phyloP scores from a whole-genome alignment of 1,139 yeast genomes.

The Scheffersomyces insectosa region DNA sequence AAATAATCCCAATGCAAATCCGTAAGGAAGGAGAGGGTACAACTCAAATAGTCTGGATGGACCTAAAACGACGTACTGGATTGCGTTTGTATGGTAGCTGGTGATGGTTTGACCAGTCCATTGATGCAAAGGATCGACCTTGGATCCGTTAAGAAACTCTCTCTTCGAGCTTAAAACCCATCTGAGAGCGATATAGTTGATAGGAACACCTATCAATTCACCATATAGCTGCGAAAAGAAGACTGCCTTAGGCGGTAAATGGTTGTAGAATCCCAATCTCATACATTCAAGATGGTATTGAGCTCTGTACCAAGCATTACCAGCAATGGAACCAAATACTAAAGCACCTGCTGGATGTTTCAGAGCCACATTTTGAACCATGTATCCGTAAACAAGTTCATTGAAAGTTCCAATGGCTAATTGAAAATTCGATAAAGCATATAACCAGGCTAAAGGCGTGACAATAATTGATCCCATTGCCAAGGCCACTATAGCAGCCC shows the following conservation, averaged over 20 bases:
- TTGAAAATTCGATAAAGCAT: slow-evolving; percentile 51
- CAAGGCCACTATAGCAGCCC: slow-evolving; percentile 46
- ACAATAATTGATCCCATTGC: slow-evolving; percentile 43
- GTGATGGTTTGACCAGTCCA: slow-evolving; percentile 51
- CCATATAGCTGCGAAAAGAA: slow-evolving; percentile 50
- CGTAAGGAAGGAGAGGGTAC: slow-evolving; percentile 42
- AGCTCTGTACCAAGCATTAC: slow-evolving; percentile 54
- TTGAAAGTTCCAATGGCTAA: slow-evolving; percentile 52
- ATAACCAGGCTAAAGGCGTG: slow-evolving; percentile 49
- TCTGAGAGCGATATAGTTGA: slow-evolving; percentile 42
- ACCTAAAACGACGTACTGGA: slow-evolving; percentile 51
- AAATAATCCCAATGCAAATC: slow-evolving; percentile 39
- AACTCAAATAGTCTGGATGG: slow-evolving; percentile 41
- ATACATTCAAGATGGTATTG: slow-evolving; percentile 48
- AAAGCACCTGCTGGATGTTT: slow-evolving; percentile 49
- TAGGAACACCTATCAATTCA: slow-evolving; percentile 47
- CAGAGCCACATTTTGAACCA: slow-evolving; percentile 31
- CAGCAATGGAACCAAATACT: slow-evolving; percentile 49
- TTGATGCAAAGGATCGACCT: slow-evolving; percentile 45
- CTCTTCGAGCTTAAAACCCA: slow-evolving; percentile 44
- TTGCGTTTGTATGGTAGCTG: slow-evolving; percentile 44
- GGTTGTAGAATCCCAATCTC: slow-evolving; percentile 48
- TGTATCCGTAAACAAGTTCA: slow-evolving; percentile 46
- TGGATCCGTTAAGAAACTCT: slow-evolving; percentile 35
- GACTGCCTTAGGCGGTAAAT: slow-evolving; percentile 44